Percentiles rank a stretch among this genome's conserved stretches.
Evolutionary conservation across 768 basidiomycete genomes (phyloP).

Genomic region (Podaxis sp.): DNA sequence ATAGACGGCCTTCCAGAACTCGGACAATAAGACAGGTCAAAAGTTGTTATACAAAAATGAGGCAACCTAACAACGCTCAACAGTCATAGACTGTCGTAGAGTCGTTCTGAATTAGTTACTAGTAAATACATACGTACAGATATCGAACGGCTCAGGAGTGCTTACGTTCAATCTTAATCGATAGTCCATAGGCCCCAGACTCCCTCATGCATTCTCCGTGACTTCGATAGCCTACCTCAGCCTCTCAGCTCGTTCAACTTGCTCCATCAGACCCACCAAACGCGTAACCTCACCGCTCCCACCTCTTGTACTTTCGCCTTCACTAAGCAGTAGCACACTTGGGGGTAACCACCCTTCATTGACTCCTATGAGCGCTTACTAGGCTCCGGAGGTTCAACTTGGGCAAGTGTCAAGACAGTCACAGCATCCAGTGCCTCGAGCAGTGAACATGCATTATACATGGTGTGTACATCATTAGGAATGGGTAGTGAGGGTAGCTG

Average conservation of each 20-base stretch:
- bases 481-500: no score
- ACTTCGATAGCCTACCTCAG: constrained; percentile 7
- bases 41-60: no score
- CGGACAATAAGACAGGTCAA: no score
- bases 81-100: no score
- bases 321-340: constrained; percentile 2
- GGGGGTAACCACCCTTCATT: constrained; percentile 6
- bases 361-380: constrained; percentile 9
- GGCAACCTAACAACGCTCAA: no score
- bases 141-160: no score
- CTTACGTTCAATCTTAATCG: not conserved
- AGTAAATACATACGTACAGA: no score
- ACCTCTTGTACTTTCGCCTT: not conserved
- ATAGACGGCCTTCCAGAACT: no score
- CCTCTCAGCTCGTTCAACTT: constrained; percentile 2
- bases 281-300: not conserved
- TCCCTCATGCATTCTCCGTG: not conserved
- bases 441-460: not conserved
- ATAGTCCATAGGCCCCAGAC: not conserved
- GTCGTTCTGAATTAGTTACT: no score
- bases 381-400: constrained; percentile 1
- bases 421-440: constrained; percentile 1
- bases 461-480: no score
- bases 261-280: not conserved
- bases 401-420: not conserved